Base-by-base conservation (phyloP, 1,139 yeast species). In the Suhomyces atakaporum region DNA sequence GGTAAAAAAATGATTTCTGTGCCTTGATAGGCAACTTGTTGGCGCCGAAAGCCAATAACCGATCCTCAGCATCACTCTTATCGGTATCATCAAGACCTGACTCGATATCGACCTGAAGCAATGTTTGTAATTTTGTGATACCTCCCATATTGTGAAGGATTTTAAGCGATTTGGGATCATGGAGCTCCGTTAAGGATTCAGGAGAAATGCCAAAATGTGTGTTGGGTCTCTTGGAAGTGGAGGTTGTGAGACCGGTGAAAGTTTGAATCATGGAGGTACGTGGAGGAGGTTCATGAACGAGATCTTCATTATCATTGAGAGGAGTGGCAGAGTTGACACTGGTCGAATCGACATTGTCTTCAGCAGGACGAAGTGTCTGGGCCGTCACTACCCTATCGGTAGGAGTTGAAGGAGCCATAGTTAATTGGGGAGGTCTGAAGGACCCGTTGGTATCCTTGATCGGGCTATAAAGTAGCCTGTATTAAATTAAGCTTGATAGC, bases 11-110 rank as follows among this genome's bases (percentile, higher is more conserved):
- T 3, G 86, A 69, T 57, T 85, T 87, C 7, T 82, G 74, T 14
- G 75, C 69, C 47, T 77, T 76, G 39, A 78, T 80, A 0, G 97
- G 97, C 23, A 94, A 59, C 23, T 55, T 62, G 57, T 92, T 92
- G 16, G 59, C 63, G 20, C 96, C 96, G 58, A 77, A 94, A 13
- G 58, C 60, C 12, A 54, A 45, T 8, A 50, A 50, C 33, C 96
- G 64, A 13, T 44, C 49, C 10, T 53, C 44, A 10, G 55, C 35
- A 37, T 67, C 74, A 10, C 42, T 33, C 5, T 43, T 38, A 34
- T 67, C 62, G 8, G 54, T 35, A 7, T 54, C 56, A 24, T 64
- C 50, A 11, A 83, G 57, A 1, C 90, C 92, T 3, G 50, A 48
- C 2, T 44, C 39, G 2, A 56, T 40, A 41, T 76, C 65, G 1